Evolutionary conservation across 768 basidiomycete genomes (phyloP), one percentile per base, ranked within the genome.

Genomic region (Mycena albidolilacea): DNA sequence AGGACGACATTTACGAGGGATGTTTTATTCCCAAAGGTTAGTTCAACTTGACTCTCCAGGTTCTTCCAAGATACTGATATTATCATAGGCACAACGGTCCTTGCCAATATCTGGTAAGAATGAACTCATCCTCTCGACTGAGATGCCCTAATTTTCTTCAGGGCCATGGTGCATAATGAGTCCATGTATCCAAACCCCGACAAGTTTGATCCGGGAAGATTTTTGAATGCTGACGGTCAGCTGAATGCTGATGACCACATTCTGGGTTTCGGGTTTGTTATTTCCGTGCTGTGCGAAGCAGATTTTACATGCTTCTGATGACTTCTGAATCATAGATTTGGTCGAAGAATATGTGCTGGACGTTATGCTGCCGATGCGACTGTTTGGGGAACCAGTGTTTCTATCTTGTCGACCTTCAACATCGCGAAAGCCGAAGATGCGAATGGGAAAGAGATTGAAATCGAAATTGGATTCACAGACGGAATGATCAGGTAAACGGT

Each of bases 21-120:
- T 30, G 30, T 30, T 76, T 76, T 72, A 80, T 83, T 23, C 81
- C 81, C 0, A 79, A 79, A 59, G 81, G 80, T 23, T 72, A 75
- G 30, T 76, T 79, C 64, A 17, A 82, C 82, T 48, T 21, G 67
- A 39, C 17, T 38, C 37, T 52, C 4, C 8, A 0, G 50, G 9
- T 48, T 19, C 50, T 52, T 52, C 7, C 50, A 52, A 21, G 3
- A 21, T 21, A 7, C 12, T 52, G 8, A 52, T 52, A 21, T 21
- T 23, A n/a, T 1, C 50, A 7, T 37, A 64, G 63, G 63, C 14
- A 64, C 64, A 38, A 57, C 44, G n/a, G 41, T 66, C 23, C 38
- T 66, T 15, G 14, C 35, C 38, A 66, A 66, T 50, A 66, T 66
- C n/a, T 66, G 64, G 63, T 52, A 30, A 4, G 63, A n/a, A 21